Evolutionary conservation across 352 stramenopile genomes (phyloP), one percentile per base, ranked within the genome.

Genomic region (Pythium graminicola): DNA sequence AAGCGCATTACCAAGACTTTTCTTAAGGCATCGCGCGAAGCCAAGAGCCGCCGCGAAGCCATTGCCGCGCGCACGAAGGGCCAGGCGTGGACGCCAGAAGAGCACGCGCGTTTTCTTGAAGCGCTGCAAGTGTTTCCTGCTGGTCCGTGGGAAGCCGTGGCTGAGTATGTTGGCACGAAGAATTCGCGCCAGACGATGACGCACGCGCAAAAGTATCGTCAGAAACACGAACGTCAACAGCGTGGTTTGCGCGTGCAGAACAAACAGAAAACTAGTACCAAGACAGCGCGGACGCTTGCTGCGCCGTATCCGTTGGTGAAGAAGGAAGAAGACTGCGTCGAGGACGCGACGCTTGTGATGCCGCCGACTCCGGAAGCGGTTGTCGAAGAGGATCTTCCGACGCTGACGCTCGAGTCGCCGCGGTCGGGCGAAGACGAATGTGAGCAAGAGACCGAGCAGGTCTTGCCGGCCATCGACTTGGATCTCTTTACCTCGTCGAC

Each of bases 141-240:
- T 2, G 64, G 64, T 8, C 60, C 64, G 28, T 72, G 64, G 64
- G 57, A 67, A 36, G 50, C 45, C 6, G 58, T 72, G 11, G 60
- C 64, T 20, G 46, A 65, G 36, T 55, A 63, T 39, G 57, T 72
- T 5, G 62, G 62, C 49, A 60, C 62, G 31, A 70, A 70, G 45
- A 70, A 64, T 42, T 50, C 62, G 39, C 51, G 62, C 7, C 62
- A 70, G 39, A 64, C 59, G 42, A 69, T 69, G 62, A 73, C 65
- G 11, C 66, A 74, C 43, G 66, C 66, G 31, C 66, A 74, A 35
- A 74, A 74, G 59, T 74, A 74, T 57, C 62, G 66, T n/a, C 62
- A 74, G 45, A 74, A 74, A 54, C 52, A 67, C 27, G 66, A 64
- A 32, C 54, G 66, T 19, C 62, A 58, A n/a, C 52, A 67, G 50